Conservation (phyloP, 2,329 filamentous ascomycete genomes). For the Colletotrichum orbiculare region DNA sequence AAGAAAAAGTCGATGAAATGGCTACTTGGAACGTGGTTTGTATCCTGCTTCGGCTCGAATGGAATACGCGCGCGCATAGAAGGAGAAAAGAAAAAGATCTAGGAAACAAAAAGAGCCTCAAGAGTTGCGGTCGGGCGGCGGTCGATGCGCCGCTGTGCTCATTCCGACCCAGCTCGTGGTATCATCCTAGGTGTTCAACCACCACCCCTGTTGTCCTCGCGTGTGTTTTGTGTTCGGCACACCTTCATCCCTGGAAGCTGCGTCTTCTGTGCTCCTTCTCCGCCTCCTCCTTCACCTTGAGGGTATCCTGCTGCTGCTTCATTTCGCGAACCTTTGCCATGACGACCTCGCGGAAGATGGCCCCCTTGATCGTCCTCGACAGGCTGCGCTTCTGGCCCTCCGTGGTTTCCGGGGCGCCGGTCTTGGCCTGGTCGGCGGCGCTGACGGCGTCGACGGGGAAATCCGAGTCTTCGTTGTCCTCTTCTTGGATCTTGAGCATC, state of each 20-base stretch:
- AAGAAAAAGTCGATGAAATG: background rate
- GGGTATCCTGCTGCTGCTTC: constrained; percentile 85
- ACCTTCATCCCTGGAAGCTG: constrained; percentile 43
- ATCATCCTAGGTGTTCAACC: constrained; percentile 22
- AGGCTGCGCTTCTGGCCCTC: constrained; percentile 52
- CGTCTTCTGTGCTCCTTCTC: constrained; percentile 59
- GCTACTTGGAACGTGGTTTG: background rate
- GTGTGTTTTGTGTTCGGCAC: background rate
- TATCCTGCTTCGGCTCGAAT: constrained; percentile 11
- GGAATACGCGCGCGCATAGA: constrained; percentile 11
- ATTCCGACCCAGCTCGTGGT: constrained; percentile 23
- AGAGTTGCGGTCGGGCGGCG: constrained; percentile 6
- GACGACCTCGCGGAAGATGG: constrained; percentile 95
- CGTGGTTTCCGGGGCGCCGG: constrained; percentile 33
- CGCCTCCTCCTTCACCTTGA: constrained; percentile 72
- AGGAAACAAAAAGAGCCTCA: constrained; percentile 13
- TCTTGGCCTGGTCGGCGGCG: constrained; percentile 59
- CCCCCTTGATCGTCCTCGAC: constrained; percentile 65
- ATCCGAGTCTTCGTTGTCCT: constrained; percentile 80
- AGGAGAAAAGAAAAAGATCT: background rate
- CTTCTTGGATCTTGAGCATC: constrained; percentile 91
- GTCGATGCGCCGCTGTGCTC: constrained; percentile 6
- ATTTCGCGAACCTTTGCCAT: constrained; percentile 92
- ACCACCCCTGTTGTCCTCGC: background rate
- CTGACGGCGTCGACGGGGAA: constrained; percentile 73